phyloP scores from a whole-genome alignment of 192 early-diverging fungal genomes.

The Linnemannia hyalina region DNA sequence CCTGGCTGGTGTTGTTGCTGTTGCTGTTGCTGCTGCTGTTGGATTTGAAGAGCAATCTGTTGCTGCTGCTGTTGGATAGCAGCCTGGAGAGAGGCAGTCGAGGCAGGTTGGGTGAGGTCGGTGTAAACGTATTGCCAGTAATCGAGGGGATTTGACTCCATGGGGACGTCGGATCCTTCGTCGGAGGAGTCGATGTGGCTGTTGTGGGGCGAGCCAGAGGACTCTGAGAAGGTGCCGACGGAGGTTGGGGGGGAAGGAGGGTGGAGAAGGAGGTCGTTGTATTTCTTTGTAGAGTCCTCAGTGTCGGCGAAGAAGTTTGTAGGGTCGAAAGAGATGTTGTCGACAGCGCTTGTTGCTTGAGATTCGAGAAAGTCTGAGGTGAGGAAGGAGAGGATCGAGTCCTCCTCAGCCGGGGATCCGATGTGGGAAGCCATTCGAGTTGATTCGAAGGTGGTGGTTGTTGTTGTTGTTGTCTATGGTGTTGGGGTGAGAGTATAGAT shows the following conservation, averaged over 20 bases:
- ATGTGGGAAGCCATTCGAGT: background rate
- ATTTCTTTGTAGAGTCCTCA: constrained; percentile 3
- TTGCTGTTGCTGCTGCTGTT: constrained; percentile 31
- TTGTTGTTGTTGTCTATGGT: background rate
- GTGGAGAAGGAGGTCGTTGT: constrained; percentile 43
- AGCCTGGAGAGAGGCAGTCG: constrained; percentile 8
- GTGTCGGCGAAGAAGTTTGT: constrained; percentile 38
- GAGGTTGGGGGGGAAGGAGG: constrained; percentile 52
- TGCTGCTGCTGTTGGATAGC: constrained; percentile 9
- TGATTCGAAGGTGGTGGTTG: background rate
- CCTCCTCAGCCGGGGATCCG: constrained; percentile 39
- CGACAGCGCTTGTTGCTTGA: constrained; percentile 24
- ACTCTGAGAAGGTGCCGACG: constrained; percentile 50
- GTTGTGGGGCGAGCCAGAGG: constrained; percentile 49
- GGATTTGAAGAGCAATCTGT: constrained; percentile 6
- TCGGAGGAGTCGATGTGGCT: constrained; percentile 44
- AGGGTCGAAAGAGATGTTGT: constrained; percentile 24
- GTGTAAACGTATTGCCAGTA: constrained; percentile 56
- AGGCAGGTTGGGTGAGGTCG: constrained; percentile 17
- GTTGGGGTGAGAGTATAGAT: no score
- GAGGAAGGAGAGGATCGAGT: constrained; percentile 54
- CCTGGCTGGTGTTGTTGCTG: constrained; percentile 36
- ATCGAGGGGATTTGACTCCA: constrained; percentile 44
- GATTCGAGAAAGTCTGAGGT: constrained; percentile 55
- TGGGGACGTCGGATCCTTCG: constrained; percentile 46